A percentile compares a stretch with the other conserved stretches of the same genome.
These are phyloP conservation scores for Microbotryum saponariae DNA, from an alignment of 1,284 basidiomycete genomes.

Conservation along the genomic window DNA sequence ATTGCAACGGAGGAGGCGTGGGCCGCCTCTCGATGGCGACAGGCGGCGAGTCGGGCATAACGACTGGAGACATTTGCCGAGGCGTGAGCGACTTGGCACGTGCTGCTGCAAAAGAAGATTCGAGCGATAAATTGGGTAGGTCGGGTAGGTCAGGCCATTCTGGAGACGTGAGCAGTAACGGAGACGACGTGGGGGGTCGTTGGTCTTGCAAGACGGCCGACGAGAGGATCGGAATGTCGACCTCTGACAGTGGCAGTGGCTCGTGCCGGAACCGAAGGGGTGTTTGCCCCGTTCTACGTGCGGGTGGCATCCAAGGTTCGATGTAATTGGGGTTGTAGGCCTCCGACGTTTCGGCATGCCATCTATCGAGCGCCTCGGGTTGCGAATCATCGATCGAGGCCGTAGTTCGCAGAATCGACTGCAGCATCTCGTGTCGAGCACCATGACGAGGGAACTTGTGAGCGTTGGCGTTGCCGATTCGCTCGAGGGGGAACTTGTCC, in stretches of 20 bases:
- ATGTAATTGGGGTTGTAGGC: conserved; percentile 23
- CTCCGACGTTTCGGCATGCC: conserved; percentile 24
- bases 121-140: too few species aligned
- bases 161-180: not conserved
- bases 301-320: conserved; percentile 3
- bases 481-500: conserved; percentile 15
- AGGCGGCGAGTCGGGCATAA: not conserved
- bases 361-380: conserved; percentile 16
- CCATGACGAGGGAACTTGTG: conserved; percentile 17
- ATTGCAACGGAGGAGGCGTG: not conserved
- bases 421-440: conserved; percentile 9
- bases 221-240: not conserved
- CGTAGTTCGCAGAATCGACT: conserved; percentile 5
- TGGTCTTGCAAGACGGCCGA: conserved; percentile 5
- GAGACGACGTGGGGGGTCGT: not conserved
- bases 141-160: conserved; percentile 4
- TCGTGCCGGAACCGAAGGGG: conserved; percentile 8
- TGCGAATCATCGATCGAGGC: conserved; percentile 16
- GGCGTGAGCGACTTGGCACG: too few species aligned
- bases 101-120: too few species aligned
- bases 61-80: not conserved
- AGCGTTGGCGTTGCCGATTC: conserved; percentile 7
- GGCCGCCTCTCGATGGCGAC: not conserved
- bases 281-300: not conserved
- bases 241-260: not conserved